These are phyloP conservation scores for Hypholoma fasciculare DNA, from an alignment of 768 basidiomycete genomes.

Conservation along the genomic window DNA sequence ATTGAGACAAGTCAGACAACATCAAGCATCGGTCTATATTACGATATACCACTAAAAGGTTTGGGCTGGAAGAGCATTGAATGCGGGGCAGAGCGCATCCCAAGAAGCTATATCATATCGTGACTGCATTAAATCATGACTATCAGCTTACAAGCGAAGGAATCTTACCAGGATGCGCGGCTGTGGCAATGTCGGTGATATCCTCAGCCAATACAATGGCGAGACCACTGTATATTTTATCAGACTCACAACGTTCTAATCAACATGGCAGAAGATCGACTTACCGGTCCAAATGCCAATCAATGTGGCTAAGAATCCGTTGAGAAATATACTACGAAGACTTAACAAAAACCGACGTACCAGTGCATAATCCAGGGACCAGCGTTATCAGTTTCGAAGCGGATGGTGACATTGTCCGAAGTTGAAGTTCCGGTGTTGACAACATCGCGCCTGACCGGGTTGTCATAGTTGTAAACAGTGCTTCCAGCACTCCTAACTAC, in stretches of 20 bases:
- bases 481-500: conserved; percentile 43
- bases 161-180: conserved; percentile 21
- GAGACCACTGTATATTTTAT: conserved; percentile 23
- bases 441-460: conserved; percentile 48
- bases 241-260: too few relatives aligned
- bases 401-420: conserved; percentile 45
- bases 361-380: conserved; percentile 49
- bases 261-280: conserved; percentile 4
- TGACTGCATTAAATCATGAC: neutral
- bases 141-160: neutral
- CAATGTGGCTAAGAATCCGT: conserved; percentile 30
- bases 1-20: too few relatives aligned
- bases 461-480: conserved; percentile 37
- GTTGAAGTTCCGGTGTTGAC: conserved; percentile 27
- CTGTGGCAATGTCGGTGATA: conserved; percentile 14
- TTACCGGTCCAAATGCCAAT: conserved; percentile 46
- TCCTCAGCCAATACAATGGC: conserved; percentile 38
- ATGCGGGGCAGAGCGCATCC: conserved; percentile 35
- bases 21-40: too few relatives aligned
- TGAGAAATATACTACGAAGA: neutral
- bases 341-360: conserved; percentile 12
- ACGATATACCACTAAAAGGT: too few relatives aligned
- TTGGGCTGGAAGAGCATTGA: conserved; percentile 14
- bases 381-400: conserved; percentile 64
- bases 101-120: conserved; percentile 21